Conservation (phyloP, 768 basidiomycete genomes). For the Hygrophoropsis aurantiaca region DNA sequence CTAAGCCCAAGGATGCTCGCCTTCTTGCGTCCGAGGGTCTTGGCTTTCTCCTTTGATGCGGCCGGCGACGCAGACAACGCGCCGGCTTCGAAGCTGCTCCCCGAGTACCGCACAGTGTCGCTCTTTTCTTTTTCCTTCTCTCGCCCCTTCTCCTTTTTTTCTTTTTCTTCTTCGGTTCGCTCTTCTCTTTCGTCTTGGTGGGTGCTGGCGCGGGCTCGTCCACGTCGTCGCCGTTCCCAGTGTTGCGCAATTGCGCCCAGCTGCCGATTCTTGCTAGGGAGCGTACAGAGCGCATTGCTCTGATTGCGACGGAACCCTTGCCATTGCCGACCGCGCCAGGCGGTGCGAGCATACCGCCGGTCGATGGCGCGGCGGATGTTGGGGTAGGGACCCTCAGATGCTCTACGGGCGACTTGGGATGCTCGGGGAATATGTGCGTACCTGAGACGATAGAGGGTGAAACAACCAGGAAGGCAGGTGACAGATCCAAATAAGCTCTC, state of each 20-base stretch:
- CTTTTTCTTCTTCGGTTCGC: slow-evolving; percentile 34
- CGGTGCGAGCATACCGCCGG: slow-evolving; percentile 38
- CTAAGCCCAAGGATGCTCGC: slow-evolving; percentile 62
- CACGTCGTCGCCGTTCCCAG: slow-evolving; percentile 28
- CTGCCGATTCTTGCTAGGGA: slow-evolving; percentile 71
- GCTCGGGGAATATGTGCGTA: slow-evolving; percentile 13
- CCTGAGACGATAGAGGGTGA: slow-evolving; percentile 93
- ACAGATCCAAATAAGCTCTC: slow-evolving; percentile 96
- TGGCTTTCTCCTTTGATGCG: slow-evolving; percentile 21
- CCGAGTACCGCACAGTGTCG: slow-evolving; percentile 43
- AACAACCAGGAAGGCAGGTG: slow-evolving; percentile 98
- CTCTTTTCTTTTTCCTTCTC: slow-evolving; percentile 29
- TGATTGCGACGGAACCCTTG: slow-evolving; percentile 68
- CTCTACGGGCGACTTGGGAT: slow-evolving; percentile 11
- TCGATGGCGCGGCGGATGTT: slow-evolving; percentile 30
- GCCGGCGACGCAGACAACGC: slow-evolving; percentile 40
- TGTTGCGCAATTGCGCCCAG: slow-evolving; percentile 61
- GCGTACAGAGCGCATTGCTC: slow-evolving; percentile 76
- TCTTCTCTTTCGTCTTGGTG: slow-evolving; percentile 27
- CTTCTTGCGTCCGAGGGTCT: slow-evolving; percentile 54
- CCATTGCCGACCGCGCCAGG: slow-evolving; percentile 26
- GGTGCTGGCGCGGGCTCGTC: slow-evolving; percentile 25
- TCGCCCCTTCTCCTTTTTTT: slow-evolving; percentile 33
- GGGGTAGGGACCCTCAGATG: slow-evolving; percentile 19
- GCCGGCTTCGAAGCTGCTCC: slow-evolving; percentile 72